Percentiles rank a stretch among this genome's conserved stretches.
phyloP scores from a whole-genome alignment of 805 yeast genomes.

The Suhomyces faveliae region DNA sequence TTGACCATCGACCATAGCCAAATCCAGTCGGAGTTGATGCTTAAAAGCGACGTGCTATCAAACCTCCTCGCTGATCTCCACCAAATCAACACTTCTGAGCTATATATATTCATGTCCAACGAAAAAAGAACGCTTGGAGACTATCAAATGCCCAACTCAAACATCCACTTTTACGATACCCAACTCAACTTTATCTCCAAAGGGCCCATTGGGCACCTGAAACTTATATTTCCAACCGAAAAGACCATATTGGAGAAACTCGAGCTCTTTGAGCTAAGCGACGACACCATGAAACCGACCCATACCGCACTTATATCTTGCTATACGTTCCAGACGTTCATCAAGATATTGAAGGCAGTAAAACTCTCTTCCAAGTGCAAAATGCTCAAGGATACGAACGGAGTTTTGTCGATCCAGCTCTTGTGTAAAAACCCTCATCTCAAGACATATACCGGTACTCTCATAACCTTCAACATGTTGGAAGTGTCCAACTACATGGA shows the following conservation, averaged over 20 bases:
- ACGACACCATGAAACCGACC: slow-evolving; percentile 22
- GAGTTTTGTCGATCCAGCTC: slow-evolving; percentile 38
- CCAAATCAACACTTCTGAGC: slow-evolving; percentile 35
- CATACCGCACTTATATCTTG: slow-evolving; percentile 26
- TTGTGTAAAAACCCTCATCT: slow-evolving; percentile 32
- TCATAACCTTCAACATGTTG: slow-evolving; percentile 40
- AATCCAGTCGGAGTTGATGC: slow-evolving; percentile 35
- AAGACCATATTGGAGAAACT: slow-evolving; percentile 62
- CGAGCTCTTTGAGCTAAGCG: slow-evolving; percentile 29
- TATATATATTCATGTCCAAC: slow-evolving; percentile 32
- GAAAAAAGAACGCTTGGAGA: slow-evolving; percentile 7
- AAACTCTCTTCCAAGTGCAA: slow-evolving; percentile 40
- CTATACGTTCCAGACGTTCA: slow-evolving; percentile 33
- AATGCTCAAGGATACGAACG: slow-evolving; percentile 34
- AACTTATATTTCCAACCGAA: slow-evolving; percentile 63
- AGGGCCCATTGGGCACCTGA: slow-evolving; percentile 73
- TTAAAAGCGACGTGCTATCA: slow-evolving; percentile 38
- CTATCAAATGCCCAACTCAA: not conserved
- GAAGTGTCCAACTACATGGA: slow-evolving; percentile 23
- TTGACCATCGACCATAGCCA: slow-evolving; percentile 28
- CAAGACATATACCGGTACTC: slow-evolving; percentile 34
- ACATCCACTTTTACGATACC: slow-evolving; percentile 19
- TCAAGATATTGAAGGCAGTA: slow-evolving; percentile 34
- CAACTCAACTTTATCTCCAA: slow-evolving; percentile 59
- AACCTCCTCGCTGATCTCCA: slow-evolving; percentile 36